These are phyloP conservation scores for Cordyceps javanica DNA, from an alignment of 2,329 filamentous ascomycete genomes.

Conservation along the genomic window DNA sequence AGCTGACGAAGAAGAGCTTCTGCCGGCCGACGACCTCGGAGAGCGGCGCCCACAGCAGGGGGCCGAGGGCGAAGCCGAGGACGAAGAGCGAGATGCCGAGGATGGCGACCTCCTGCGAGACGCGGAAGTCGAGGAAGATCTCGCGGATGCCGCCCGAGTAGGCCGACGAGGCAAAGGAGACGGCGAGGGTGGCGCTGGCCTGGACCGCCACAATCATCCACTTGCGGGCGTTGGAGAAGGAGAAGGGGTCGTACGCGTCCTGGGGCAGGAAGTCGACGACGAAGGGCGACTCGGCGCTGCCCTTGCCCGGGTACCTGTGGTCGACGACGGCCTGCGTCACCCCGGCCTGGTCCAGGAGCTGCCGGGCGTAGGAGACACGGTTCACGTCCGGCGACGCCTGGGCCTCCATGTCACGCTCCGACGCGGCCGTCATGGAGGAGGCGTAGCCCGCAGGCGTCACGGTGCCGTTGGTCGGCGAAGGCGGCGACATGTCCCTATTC, in stretches of 20 bases:
- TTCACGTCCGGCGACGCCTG: constrained; percentile 26
- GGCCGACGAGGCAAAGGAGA: constrained; percentile 64
- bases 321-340: constrained; percentile 51
- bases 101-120: constrained; percentile 46
- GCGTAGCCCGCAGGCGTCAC: constrained; percentile 5
- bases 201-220: constrained; percentile 60
- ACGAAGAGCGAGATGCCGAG: constrained; percentile 61
- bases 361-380: constrained; percentile 39
- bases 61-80: constrained; percentile 55
- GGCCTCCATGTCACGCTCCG: constrained; percentile 38
- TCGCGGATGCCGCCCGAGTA: constrained; percentile 53
- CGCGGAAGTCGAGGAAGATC: constrained; percentile 49
- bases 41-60: constrained; percentile 60
- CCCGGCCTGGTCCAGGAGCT: constrained; percentile 52
- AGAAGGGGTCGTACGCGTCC: constrained; percentile 62
- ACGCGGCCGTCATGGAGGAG: constrained; percentile 26
- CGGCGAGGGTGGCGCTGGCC: constrained; percentile 60
- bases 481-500: background rate
- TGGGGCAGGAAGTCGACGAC: constrained; percentile 61
- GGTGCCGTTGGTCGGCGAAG: background rate
- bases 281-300: constrained; percentile 62
- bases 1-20: constrained; percentile 53
- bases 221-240: constrained; percentile 50
- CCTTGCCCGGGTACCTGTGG: constrained; percentile 51
- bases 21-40: constrained; percentile 59